Evolutionary conservation across 2,329 filamentous ascomycete genomes (phyloP), one percentile per base, ranked within the genome.

Genomic region (Macrophomina tecta): DNA sequence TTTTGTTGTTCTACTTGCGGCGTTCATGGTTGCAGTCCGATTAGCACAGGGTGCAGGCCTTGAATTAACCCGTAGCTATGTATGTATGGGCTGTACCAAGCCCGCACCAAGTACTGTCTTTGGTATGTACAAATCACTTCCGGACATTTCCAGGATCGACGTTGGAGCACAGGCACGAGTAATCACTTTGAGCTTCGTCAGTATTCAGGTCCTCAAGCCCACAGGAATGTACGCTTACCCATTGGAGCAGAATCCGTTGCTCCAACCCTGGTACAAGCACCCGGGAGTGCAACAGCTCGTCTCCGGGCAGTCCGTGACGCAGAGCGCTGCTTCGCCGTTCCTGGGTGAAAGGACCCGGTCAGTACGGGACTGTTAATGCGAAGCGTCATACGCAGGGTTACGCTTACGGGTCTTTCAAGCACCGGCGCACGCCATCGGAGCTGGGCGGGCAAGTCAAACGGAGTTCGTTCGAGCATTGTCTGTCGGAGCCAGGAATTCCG

Each of bases 241-340:
- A 8, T 53, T 53, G 28, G 49, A 34, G 12, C 49, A 53, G 49
- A 53, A 53, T 11, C 49, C 49, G 28, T 53, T 53, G 5, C 28
- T 53, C 49, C 49, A 53, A 30, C 49, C 49, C 11, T 53, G 49
- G 30, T 53, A 53, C 49, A 53, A 53, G 16, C 49, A 53, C 2
- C 49, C 49, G 16, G 49, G 49, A 6, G 49, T 53, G 49, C 49
- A 53, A 30, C 49, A 34, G 49, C 12, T 53, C 5, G 49, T 53
- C 8, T 53, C 49, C 12, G 28, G 11, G 30, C 49, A 53, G 16
- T 53, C 49, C 1, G 49, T 53, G 5, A 34, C 49, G 3, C 49
- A 53, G 2, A 53, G 30, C 11, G 49, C 28, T 14, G 49, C 49
- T 11, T 14, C 28, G 30, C 28, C 34, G 16, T 16, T 53, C 30